phyloP scores from a whole-genome alignment of 1,284 basidiomycete genomes.

The Trametes pubescens region DNA sequence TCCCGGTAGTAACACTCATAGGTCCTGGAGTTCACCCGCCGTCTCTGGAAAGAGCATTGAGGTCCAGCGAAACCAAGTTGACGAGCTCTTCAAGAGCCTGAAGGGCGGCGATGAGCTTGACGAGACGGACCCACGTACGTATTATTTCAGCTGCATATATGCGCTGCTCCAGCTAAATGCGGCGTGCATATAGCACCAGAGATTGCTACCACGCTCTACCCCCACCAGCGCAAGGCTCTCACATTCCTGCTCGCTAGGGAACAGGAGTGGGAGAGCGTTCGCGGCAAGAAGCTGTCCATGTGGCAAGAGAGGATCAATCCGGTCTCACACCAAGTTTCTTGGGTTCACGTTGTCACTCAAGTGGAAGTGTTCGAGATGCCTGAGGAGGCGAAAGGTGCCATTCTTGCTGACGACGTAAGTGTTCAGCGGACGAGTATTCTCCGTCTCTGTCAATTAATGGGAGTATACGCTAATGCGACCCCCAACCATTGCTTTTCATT shows the following conservation, averaged over 20 bases:
- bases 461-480: neutral
- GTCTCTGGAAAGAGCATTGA: constrained; percentile 86
- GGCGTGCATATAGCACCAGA: constrained; percentile 63
- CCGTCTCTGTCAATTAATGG: neutral
- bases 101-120: constrained; percentile 87
- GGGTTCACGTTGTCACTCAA: constrained; percentile 90
- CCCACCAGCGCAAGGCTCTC: constrained; percentile 98
- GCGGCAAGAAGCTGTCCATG: constrained; percentile 72
- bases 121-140: constrained; percentile 85
- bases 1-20: constrained; percentile 49
- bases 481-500: constrained; percentile 9
- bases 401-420: constrained; percentile 93
- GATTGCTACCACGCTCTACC: constrained; percentile 91
- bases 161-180: neutral
- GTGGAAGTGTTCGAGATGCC: constrained; percentile 76
- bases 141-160: neutral
- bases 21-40: constrained; percentile 66
- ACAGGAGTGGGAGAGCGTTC: constrained; percentile 63
- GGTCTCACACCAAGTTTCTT: constrained; percentile 58
- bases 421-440: neutral
- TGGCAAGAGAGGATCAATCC: constrained; percentile 75
- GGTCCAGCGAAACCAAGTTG: constrained; percentile 92
- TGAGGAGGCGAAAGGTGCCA: constrained; percentile 85
- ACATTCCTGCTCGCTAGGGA: constrained; percentile 97
- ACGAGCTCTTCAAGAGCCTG: constrained; percentile 91